A percentile compares a stretch with the other conserved stretches of the same genome.
Conservation (phyloP, 371 early-diverging fungal species). For the Amoeboaphelidium protococcarum region DNA sequence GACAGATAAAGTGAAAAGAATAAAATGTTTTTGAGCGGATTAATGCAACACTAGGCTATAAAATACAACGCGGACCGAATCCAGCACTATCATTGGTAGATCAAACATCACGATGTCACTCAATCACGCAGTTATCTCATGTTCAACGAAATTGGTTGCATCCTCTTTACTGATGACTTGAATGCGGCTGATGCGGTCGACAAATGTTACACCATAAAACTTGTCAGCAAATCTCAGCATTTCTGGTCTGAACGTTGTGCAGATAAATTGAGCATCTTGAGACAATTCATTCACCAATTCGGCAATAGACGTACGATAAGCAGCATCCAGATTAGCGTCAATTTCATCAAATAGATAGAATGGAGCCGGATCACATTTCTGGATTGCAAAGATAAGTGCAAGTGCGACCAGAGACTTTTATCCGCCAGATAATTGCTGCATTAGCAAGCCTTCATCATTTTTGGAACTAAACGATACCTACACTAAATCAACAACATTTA, state of each 20-base stretch:
- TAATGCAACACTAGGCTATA: too few relatives aligned
- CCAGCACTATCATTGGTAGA: too few relatives aligned
- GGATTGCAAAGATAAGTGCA: constrained; percentile 95
- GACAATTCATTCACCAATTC: constrained; percentile 67
- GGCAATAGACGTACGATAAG: constrained; percentile 78
- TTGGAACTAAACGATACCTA: constrained; percentile 62
- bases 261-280: constrained; percentile 78
- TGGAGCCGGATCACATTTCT: constrained; percentile 93
- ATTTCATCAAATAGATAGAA: constrained; percentile 99
- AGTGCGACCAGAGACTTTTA: constrained; percentile 96
- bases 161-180: constrained; percentile 32
- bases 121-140: too few relatives aligned
- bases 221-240: constrained; percentile 65
- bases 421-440: constrained; percentile 94
- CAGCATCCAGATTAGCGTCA: constrained; percentile 97
- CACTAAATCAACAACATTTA: constrained; percentile 76
- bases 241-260: constrained; percentile 92
- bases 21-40: too few relatives aligned
- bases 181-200: constrained; percentile 44
- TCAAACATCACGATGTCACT: too few relatives aligned
- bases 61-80: too few relatives aligned
- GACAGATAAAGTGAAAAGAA: too few relatives aligned
- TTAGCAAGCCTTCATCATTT: constrained; percentile 61
- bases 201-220: constrained; percentile 89
- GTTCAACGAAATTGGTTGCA: constrained; percentile 37